A percentile compares a stretch with the other conserved stretches of the same genome.
Evolutionary conservation across 805 yeast species (phyloP).

Genomic region (Pichia cephalocereana): DNA sequence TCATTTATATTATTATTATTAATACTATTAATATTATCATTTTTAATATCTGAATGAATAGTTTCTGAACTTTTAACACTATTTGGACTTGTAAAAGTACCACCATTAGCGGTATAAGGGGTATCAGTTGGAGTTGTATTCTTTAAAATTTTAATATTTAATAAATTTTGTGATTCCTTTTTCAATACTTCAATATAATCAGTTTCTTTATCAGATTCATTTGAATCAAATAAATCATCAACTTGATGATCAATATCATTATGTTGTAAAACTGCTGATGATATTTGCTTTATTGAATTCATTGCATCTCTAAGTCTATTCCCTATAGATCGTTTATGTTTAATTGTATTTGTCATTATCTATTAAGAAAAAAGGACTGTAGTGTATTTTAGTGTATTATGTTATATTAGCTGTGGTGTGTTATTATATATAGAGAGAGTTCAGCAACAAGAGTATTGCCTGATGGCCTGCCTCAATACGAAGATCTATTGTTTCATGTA

Average conservation of each 20-base stretch:
- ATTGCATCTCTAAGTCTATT: slow-evolving; percentile 1
- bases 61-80: background rate
- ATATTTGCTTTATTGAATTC: slow-evolving; percentile 6
- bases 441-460: background rate
- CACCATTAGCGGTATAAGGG: background rate
- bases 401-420: too few relatives aligned
- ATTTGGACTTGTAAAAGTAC: background rate
- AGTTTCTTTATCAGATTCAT: background rate
- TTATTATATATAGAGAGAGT: too few relatives aligned
- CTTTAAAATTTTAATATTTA: too few relatives aligned
- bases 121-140: background rate
- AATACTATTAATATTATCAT: too few relatives aligned
- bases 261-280: slow-evolving; percentile 4
- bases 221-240: slow-evolving; percentile 1
- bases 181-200: background rate
- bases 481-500: too few relatives aligned
- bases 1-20: too few relatives aligned
- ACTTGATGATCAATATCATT: slow-evolving; percentile 1
- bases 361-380: background rate
- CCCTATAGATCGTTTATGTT: slow-evolving; percentile 2
- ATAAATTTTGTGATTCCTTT: background rate
- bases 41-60: background rate
- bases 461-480: too few relatives aligned
- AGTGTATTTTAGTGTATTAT: too few relatives aligned
- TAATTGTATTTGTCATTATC: background rate